Conservation (phyloP, 805 yeast species). For the Candida alai region DNA sequence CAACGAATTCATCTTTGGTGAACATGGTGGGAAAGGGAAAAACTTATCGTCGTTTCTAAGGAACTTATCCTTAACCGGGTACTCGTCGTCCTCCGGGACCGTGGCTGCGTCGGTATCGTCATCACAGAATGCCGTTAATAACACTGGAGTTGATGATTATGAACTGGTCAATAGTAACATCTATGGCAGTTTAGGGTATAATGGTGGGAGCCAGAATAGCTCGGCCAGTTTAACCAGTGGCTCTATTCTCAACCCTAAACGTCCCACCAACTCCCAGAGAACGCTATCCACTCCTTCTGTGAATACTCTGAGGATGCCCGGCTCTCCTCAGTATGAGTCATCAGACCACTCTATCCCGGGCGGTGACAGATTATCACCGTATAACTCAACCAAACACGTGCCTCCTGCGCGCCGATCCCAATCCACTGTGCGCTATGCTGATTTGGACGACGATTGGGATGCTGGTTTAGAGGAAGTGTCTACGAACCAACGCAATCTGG, state of each 20-base stretch:
- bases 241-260: constrained; percentile 5
- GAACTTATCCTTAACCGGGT: constrained; percentile 37
- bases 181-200: constrained; percentile 32
- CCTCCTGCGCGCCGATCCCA: constrained; percentile 11
- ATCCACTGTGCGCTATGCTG: constrained; percentile 46
- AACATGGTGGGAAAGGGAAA: constrained; percentile 65
- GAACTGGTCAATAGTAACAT: constrained; percentile 33
- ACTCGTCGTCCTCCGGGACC: constrained; percentile 5
- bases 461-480: constrained; percentile 51
- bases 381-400: constrained; percentile 1
- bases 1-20: constrained; percentile 64
- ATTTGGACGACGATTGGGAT: constrained; percentile 91
- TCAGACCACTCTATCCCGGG: no score
- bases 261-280: constrained; percentile 14
- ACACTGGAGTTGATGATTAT: constrained; percentile 12
- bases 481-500: constrained; percentile 2
- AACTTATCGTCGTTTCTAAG: constrained; percentile 50
- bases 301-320: no score
- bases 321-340: no score
- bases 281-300: no score
- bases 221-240: constrained; percentile 1
- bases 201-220: no score
- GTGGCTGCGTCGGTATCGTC: constrained; percentile 8
- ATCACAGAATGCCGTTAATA: neutral
- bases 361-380: constrained; percentile 5